A percentile compares a stretch with the other conserved stretches of the same genome.
Evolutionary conservation across 495 filamentous ascomycete species (phyloP).

Genomic region (Tuber microsphaerosporum): DNA sequence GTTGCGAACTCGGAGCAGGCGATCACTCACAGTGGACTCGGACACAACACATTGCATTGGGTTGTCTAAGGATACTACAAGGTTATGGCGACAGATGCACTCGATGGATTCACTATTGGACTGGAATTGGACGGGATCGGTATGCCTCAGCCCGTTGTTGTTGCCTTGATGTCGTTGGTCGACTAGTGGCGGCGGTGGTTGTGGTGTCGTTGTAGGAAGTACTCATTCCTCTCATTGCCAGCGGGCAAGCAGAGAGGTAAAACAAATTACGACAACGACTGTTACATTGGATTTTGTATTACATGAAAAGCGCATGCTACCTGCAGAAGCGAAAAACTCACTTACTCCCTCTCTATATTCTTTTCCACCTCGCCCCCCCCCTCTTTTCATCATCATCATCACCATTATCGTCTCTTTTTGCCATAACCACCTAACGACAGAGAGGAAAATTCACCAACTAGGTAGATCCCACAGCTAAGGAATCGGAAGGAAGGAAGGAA

Average conservation of each 20-base stretch:
- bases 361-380: neutral
- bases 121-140: neutral
- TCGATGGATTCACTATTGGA: neutral
- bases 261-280: neutral
- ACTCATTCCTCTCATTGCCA: neutral
- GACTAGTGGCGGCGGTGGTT: neutral
- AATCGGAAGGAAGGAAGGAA: neutral
- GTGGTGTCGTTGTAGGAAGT: neutral
- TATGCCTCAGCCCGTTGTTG: neutral
- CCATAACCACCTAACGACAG: neutral
- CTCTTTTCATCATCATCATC: neutral
- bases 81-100: neutral
- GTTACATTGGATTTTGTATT: conserved; percentile 1
- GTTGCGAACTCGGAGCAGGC: neutral
- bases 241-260: neutral
- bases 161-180: neutral
- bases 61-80: neutral
- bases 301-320: neutral
- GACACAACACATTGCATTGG: neutral
- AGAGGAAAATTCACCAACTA: neutral
- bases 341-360: neutral
- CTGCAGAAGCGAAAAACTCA: neutral
- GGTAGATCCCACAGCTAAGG: neutral
- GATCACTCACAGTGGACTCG: neutral
- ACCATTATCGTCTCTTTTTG: neutral